Conservation (phyloP, 306 rosid genomes). For the Lathyrus oleraceus region DNA sequence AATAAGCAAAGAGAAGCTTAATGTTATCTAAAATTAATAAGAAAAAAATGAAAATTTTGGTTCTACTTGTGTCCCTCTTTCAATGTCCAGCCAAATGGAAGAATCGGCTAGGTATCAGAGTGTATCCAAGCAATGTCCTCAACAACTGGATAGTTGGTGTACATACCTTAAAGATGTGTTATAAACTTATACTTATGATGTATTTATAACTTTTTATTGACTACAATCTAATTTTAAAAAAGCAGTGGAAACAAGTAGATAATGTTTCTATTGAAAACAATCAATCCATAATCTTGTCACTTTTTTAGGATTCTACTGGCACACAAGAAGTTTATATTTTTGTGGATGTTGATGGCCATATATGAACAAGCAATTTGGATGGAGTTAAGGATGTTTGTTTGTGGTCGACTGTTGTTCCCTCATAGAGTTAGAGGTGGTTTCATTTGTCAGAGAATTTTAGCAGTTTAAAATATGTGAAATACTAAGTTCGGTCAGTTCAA, state of each 20-base stretch:
- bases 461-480: neutral
- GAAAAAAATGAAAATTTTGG: neutral
- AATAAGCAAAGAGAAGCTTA: conserved; percentile 6
- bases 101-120: neutral
- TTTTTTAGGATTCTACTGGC: conserved; percentile 7
- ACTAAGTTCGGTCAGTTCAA: conserved; percentile 8
- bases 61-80: neutral
- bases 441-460: conserved; percentile 2
- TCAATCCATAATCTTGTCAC: conserved; percentile 4
- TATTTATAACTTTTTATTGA: too few relatives aligned
- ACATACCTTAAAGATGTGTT: neutral
- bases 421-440: conserved; percentile 9
- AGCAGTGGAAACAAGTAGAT: neutral
- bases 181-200: neutral
- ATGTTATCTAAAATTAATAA: neutral
- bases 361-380: conserved; percentile 12
- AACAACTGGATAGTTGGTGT: neutral
- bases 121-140: neutral
- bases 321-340: neutral
- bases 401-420: conserved; percentile 12
- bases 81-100: neutral
- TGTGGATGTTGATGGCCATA: conserved; percentile 2
- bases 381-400: neutral
- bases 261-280: neutral
- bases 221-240: neutral